Evolutionary conservation across 1,139 yeast species (phyloP).

Genomic region (Candida pseudoviswanathii): DNA sequence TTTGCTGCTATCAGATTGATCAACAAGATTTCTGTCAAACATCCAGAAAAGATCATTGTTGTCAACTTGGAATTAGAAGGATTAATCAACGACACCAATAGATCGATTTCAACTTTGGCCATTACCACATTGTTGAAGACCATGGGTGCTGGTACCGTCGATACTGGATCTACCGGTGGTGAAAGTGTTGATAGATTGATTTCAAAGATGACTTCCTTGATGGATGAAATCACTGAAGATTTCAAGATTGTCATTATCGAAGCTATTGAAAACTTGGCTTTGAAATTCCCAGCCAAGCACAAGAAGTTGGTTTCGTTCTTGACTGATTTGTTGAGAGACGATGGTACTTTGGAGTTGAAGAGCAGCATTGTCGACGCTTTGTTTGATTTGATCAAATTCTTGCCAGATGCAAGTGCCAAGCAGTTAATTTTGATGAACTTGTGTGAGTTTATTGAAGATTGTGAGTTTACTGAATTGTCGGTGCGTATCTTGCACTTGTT

Average conservation of each 20-base stretch:
- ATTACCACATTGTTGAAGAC: constrained; percentile 94
- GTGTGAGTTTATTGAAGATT: constrained; percentile 97
- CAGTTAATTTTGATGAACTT: constrained; percentile 83
- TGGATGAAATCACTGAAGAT: constrained; percentile 94
- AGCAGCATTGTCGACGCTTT: constrained; percentile 89
- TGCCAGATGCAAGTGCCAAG: constrained; percentile 73
- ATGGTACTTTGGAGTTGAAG: constrained; percentile 85
- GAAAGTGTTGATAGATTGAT: constrained; percentile 89
- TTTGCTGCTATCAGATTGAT: constrained; percentile 92
- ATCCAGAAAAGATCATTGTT: constrained; percentile 76
- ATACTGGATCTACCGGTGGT: constrained; percentile 33
- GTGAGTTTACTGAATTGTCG: constrained; percentile 91
- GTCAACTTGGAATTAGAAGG: constrained; percentile 80
- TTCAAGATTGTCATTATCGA: constrained; percentile 93
- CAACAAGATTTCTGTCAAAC: constrained; percentile 78
- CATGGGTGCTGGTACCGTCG: constrained; percentile 69
- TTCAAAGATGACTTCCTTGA: constrained; percentile 81
- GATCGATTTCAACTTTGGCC: constrained; percentile 98
- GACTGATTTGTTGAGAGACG: constrained; percentile 84
- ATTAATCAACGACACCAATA: constrained; percentile 82
- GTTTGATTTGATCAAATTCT: constrained; percentile 82
- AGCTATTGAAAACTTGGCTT: constrained; percentile 88
- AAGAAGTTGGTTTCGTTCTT: constrained; percentile 80
- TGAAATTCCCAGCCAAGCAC: constrained; percentile 92
- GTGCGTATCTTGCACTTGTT: constrained; percentile 88